A percentile compares a stretch with the other conserved stretches of the same genome.
phyloP scores from a whole-genome alignment of 2,329 filamentous ascomycete genomes.

The Colletotrichum sidae region DNA sequence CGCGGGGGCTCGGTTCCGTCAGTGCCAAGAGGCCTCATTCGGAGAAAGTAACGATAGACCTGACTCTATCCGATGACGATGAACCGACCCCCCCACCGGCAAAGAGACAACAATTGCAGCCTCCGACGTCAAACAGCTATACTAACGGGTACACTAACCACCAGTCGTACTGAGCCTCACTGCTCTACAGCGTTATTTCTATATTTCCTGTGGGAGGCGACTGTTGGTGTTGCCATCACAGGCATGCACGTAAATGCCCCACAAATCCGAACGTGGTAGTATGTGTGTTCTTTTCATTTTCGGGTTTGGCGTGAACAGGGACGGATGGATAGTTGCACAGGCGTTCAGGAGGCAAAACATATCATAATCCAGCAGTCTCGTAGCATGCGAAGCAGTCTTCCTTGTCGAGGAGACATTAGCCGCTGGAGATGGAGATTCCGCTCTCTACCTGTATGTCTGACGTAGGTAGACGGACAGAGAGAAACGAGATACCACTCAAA shows the following conservation, averaged over 20 bases:
- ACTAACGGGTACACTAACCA: constrained; percentile 26
- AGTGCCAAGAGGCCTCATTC: constrained; percentile 62
- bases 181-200: background rate
- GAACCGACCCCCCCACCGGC: constrained; percentile 59
- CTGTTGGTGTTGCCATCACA: constrained; percentile 6
- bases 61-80: constrained; percentile 68
- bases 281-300: constrained; percentile 25
- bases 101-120: constrained; percentile 58
- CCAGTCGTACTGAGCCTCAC: constrained; percentile 2
- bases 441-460: too few species aligned
- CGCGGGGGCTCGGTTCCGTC: constrained; percentile 48
- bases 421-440: too few species aligned
- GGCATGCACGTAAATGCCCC: constrained; percentile 28
- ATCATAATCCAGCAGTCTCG: background rate
- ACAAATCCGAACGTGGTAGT: constrained; percentile 10
- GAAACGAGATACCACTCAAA: too few species aligned
- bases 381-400: too few species aligned
- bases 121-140: constrained; percentile 22
- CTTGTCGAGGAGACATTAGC: too few species aligned
- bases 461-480: too few species aligned
- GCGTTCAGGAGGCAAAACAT: constrained; percentile 34
- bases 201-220: background rate
- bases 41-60: constrained; percentile 63
- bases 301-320: constrained; percentile 26
- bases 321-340: constrained; percentile 34